These are phyloP conservation scores for Nadsonia fulvescens DNA, from an alignment of 805 yeast species.

Conservation along the genomic window DNA sequence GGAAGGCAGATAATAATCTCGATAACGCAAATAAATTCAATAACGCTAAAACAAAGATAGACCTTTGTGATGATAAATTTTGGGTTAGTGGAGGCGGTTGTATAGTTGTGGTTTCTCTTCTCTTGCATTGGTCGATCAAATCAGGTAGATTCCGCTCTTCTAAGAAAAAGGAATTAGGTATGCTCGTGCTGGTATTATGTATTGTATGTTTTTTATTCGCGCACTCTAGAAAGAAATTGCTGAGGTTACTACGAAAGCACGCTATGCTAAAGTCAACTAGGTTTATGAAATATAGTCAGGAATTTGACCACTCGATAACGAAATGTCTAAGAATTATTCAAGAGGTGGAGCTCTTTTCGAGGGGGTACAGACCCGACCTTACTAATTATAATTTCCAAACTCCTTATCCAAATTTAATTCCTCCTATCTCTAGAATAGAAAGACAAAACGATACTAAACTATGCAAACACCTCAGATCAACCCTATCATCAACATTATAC, in stretches of 20 bases:
- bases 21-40: slow-evolving; percentile 4
- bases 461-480: slow-evolving; percentile 19
- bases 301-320: slow-evolving; percentile 15
- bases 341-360: slow-evolving; percentile 16
- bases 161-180: slow-evolving; percentile 6
- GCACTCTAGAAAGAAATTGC: slow-evolving; percentile 16
- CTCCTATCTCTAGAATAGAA: too few species aligned
- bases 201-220: slow-evolving; percentile 16
- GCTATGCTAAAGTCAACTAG: slow-evolving; percentile 13
- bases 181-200: slow-evolving; percentile 14
- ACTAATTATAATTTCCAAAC: neutral
- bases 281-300: slow-evolving; percentile 12
- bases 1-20: slow-evolving; percentile 2
- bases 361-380: slow-evolving; percentile 11
- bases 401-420: slow-evolving; percentile 1
- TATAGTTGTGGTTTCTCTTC: slow-evolving; percentile 17
- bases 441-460: slow-evolving; percentile 8
- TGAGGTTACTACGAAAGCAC: slow-evolving; percentile 16
- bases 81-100: slow-evolving; percentile 21
- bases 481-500: slow-evolving; percentile 14
- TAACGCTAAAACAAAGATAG: slow-evolving; percentile 5
- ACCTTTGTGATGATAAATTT: slow-evolving; percentile 10
- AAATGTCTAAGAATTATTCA: slow-evolving; percentile 14
- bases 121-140: slow-evolving; percentile 16
- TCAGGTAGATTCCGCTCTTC: slow-evolving; percentile 4